These are phyloP conservation scores for Sugiyamaella valdiviana DNA, from an alignment of 805 yeast genomes.

Conservation along the genomic window DNA sequence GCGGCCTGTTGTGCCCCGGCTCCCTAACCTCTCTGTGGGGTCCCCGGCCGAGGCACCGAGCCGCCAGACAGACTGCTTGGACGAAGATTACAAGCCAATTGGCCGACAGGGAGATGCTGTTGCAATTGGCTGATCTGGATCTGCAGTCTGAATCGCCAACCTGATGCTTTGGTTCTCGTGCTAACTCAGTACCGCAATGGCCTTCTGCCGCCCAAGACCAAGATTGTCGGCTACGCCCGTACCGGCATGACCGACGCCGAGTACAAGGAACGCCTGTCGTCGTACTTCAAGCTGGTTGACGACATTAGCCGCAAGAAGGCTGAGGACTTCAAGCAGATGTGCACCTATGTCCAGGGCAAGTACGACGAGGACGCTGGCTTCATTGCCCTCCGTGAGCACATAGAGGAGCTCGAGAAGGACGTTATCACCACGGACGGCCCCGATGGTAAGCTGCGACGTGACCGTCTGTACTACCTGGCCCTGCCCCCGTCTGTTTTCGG, in stretches of 20 bases:
- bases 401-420: constrained; percentile 54
- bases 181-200: constrained; percentile 51
- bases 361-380: constrained; percentile 81
- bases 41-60: too few relatives aligned
- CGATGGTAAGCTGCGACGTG: constrained; percentile 37
- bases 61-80: too few relatives aligned
- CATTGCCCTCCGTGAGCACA: constrained; percentile 45
- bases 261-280: constrained; percentile 58
- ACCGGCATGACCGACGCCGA: constrained; percentile 64
- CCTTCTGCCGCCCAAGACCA: constrained; percentile 58
- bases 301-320: constrained; percentile 36
- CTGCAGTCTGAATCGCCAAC: constrained; percentile 1
- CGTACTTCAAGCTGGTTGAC: constrained; percentile 52
- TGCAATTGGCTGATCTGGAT: not conserved
- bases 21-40: not conserved
- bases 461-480: constrained; percentile 87
- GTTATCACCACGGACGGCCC: constrained; percentile 27
- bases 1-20: constrained; percentile 7
- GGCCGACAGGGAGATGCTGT: not conserved
- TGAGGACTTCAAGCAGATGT: constrained; percentile 58
- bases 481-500: constrained; percentile 91
- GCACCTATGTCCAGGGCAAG: constrained; percentile 67
- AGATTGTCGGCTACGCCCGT: constrained; percentile 89
- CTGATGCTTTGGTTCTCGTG: too few relatives aligned
- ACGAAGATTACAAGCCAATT: not conserved